phyloP scores from a whole-genome alignment of 495 filamentous ascomycete genomes.

The Achaetomiella virescens region DNA sequence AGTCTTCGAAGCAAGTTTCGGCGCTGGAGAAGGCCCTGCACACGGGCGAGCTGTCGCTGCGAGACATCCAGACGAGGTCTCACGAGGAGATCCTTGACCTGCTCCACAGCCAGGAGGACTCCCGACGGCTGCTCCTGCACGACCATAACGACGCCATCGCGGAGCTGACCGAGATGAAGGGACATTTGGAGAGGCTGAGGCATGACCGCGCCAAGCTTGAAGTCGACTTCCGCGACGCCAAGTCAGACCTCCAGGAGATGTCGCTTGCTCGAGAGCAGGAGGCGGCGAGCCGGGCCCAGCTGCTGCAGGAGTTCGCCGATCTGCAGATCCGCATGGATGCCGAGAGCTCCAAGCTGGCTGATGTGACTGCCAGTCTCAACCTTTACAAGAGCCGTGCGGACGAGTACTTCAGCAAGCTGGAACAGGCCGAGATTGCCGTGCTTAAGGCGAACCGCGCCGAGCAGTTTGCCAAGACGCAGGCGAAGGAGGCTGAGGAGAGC shows the following conservation, averaged over 20 bases:
- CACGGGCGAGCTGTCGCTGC: slow-evolving; percentile 80
- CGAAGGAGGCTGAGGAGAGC: slow-evolving; percentile 83
- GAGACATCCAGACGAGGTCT: slow-evolving; percentile 87
- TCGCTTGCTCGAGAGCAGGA: slow-evolving; percentile 74
- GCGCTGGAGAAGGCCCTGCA: slow-evolving; percentile 80
- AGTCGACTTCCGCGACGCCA: slow-evolving; percentile 81
- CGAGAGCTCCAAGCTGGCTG: slow-evolving; percentile 76
- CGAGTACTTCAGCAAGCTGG: slow-evolving; percentile 96
- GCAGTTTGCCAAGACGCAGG: slow-evolving; percentile 85
- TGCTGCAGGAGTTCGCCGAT: slow-evolving; percentile 89
- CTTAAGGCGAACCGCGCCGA: slow-evolving; percentile 88
- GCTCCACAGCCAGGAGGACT: slow-evolving; percentile 89
- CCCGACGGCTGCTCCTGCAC: slow-evolving; percentile 71
- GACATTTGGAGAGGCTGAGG: slow-evolving; percentile 77
- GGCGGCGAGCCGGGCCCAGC: slow-evolving; percentile 70
- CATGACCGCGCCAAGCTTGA: slow-evolving; percentile 71
- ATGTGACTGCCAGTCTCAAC: slow-evolving; percentile 74
- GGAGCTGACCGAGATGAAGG: slow-evolving; percentile 79
- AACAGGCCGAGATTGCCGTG: slow-evolving; percentile 93
- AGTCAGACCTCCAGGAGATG: slow-evolving; percentile 78
- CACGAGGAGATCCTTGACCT: slow-evolving; percentile 93
- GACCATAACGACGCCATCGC: slow-evolving; percentile 78
- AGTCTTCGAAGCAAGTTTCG: slow-evolving; percentile 90
- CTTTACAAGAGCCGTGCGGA: slow-evolving; percentile 91
- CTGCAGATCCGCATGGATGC: slow-evolving; percentile 88